These are phyloP conservation scores for Tephrocybe rancida DNA, from an alignment of 768 basidiomycete genomes.

Conservation along the genomic window DNA sequence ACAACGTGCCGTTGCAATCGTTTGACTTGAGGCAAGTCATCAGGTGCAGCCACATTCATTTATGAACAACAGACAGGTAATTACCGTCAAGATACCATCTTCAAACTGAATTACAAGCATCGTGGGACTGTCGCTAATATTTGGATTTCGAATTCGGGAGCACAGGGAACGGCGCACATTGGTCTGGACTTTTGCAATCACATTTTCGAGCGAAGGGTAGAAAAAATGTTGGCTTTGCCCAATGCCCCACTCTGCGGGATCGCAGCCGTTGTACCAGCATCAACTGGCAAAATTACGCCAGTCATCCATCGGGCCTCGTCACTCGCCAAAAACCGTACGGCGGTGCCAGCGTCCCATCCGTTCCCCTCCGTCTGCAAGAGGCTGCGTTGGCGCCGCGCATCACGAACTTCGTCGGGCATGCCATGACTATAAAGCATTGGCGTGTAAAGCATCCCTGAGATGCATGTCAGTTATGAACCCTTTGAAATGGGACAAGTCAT, in stretches of 20 bases:
- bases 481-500: not conserved
- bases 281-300: slow-evolving; percentile 39
- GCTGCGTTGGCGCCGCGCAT: slow-evolving; percentile 35
- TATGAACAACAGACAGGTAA: too few species aligned
- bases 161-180: too few species aligned
- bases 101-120: too few species aligned
- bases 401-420: slow-evolving; percentile 36
- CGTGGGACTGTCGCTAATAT: too few species aligned
- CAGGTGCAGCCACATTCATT: too few species aligned
- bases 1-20: too few species aligned
- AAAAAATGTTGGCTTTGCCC: slow-evolving; percentile 7
- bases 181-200: too few species aligned
- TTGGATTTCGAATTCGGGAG: too few species aligned
- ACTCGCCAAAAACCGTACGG: slow-evolving; percentile 40
- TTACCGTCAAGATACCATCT: too few species aligned
- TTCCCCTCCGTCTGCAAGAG: slow-evolving; percentile 44
- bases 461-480: not conserved
- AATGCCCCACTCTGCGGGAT: slow-evolving; percentile 14
- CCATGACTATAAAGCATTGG: slow-evolving; percentile 42
- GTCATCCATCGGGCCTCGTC: slow-evolving; percentile 48
- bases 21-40: too few species aligned
- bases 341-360: slow-evolving; percentile 44
- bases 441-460: slow-evolving; percentile 41
- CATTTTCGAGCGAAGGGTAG: slow-evolving; percentile 1
- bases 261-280: slow-evolving; percentile 41